Evolutionary conservation across 2,329 filamentous ascomycete genomes (phyloP).

Genomic region (Microascus cirrosus): DNA sequence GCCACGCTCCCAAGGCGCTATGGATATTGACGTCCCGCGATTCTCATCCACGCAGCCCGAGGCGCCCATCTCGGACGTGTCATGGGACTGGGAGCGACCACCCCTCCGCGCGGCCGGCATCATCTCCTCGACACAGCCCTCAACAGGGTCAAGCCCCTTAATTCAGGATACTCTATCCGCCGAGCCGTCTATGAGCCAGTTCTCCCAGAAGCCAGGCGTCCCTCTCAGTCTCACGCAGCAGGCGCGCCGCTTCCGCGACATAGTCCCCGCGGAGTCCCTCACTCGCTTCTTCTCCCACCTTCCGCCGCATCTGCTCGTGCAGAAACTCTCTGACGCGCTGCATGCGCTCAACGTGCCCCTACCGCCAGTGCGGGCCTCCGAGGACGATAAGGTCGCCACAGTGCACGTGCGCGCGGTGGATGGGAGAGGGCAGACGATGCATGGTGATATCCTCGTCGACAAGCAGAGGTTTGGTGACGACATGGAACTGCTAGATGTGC

Average conservation of each 20-base stretch:
- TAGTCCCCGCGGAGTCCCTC: conserved; percentile 76
- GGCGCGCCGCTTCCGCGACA: conserved; percentile 79
- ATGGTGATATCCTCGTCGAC: conserved; percentile 67
- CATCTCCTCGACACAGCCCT: conserved; percentile 39
- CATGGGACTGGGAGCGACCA: conserved; percentile 84
- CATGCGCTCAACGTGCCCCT: conserved; percentile 77
- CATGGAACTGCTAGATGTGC: conserved; percentile 64
- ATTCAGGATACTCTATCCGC: conserved; percentile 60
- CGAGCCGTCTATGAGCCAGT: conserved; percentile 80
- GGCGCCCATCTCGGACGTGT: conserved; percentile 58
- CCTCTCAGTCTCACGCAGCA: conserved; percentile 81
- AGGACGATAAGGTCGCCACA: conserved; percentile 28
- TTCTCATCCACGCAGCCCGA: conserved; percentile 83
- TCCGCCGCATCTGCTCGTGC: conserved; percentile 61
- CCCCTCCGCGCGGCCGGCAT: conserved; percentile 29
- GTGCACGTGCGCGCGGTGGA: conserved; percentile 69
- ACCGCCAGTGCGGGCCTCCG: conserved; percentile 29
- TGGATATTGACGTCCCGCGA: conserved; percentile 56
- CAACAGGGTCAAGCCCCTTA: conserved; percentile 25
- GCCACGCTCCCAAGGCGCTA: conserved; percentile 26
- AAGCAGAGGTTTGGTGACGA: conserved; percentile 44
- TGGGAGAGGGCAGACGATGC: conserved; percentile 58
- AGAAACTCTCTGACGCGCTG: conserved; percentile 69
- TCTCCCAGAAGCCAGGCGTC: conserved; percentile 66
- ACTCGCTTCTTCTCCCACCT: conserved; percentile 88